phyloP scores from a whole-genome alignment of 2,329 filamentous ascomycete genomes.

The Knoxdaviesia capensis region DNA sequence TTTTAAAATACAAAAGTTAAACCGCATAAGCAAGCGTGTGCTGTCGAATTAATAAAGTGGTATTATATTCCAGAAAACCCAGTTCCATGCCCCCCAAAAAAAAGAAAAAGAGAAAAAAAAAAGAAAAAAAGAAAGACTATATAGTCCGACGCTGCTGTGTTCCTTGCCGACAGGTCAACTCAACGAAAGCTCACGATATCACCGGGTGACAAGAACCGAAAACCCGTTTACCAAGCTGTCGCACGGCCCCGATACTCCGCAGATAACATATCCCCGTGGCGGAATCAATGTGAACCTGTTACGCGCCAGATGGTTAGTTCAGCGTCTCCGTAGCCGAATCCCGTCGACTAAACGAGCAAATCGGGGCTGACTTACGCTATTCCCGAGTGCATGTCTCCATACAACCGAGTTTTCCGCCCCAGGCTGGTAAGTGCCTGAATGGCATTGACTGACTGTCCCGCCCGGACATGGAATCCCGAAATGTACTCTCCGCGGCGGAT shows the following conservation, averaged over 20 bases:
- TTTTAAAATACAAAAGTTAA: not conserved
- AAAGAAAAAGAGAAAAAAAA: not conserved
- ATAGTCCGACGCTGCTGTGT: not conserved
- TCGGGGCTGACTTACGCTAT: conserved; percentile 46
- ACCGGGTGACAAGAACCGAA: conserved; percentile 42
- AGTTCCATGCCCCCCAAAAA: not conserved
- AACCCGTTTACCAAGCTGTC: conserved; percentile 72
- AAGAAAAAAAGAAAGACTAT: conserved; percentile 1
- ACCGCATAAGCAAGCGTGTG: not conserved
- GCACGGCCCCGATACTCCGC: conserved; percentile 68
- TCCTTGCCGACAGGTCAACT: conserved; percentile 8
- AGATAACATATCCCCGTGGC: conserved; percentile 73
- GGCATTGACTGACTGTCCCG: conserved; percentile 69
- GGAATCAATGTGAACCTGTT: conserved; percentile 47
- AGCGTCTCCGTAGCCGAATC: no score
- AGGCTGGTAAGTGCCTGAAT: conserved; percentile 78
- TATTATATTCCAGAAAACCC: not conserved
- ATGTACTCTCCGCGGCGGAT: conserved; percentile 70
- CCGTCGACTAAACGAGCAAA: no score
- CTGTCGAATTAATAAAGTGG: not conserved
- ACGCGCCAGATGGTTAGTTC: no score
- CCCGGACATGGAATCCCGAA: conserved; percentile 66
- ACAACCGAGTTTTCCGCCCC: conserved; percentile 70
- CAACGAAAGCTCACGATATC: conserved; percentile 1
- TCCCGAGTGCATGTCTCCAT: conserved; percentile 62